Evolutionary conservation across 2,329 filamentous ascomycete species (phyloP), one percentile per base, ranked within the genome.

Genomic region (Lojkania enalia): DNA sequence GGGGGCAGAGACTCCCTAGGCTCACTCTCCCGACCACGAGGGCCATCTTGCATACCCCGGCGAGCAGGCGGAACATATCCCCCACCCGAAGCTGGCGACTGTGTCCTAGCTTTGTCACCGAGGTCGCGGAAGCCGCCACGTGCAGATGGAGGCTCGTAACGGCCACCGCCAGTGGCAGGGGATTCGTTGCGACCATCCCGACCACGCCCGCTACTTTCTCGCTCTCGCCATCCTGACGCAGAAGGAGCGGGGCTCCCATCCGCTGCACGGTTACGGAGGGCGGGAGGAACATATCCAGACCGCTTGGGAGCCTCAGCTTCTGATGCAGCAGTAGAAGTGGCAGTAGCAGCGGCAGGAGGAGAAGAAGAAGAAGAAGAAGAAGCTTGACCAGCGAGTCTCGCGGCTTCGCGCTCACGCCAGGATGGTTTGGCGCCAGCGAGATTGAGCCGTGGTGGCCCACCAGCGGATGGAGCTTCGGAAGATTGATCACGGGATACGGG

Each of bases 391-490:
- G 23, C 23, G 23, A n/a, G 7, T 15, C 18, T 74, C 32, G 74
- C 70, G 39, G 81, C 82, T 70, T 89, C 81, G 60, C 86, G 84
- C 21, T 90, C 86, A 68, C 87, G 84, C 87, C 87, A 90, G 59
- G 79, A 82, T 42, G 83, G 77, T 73, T 83, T 85, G 66, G 67
- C 76, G 56, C 82, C 81, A 48, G 80, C 72, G 42, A 90, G 79
- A 41, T 76, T 70, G 50, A 90, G 76, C 51, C 77, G 79, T 29
- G 85, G 85, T 35, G 83, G 83, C 30, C 77, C 80, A 46, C 72
- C 57, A 42, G 74, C 70, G 37, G 71, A 58, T 42, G 66, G 53
- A 38, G 66, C 67, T 35, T 74, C 70, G 39, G 73, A 61, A 37
- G 73, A 70, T n/a, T 49, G 63, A 50, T 52, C 64, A 40, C 50